Evolutionary conservation across 2,329 filamentous ascomycete genomes (phyloP).

Genomic region (Neofusicoccum sp.): DNA sequence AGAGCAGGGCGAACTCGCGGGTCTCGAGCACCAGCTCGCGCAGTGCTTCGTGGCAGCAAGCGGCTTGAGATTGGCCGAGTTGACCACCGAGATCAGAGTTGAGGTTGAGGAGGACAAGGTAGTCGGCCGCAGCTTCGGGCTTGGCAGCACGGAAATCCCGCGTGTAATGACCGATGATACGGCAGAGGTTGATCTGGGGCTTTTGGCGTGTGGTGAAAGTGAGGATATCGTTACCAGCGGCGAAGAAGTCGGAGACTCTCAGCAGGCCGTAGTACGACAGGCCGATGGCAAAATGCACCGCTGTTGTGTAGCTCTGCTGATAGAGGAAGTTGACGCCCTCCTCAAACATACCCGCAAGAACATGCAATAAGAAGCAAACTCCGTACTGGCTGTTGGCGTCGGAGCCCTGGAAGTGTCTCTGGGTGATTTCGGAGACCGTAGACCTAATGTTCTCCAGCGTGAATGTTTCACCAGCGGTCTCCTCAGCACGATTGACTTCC

Average conservation of each 20-base stretch:
- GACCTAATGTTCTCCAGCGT: constrained; percentile 71
- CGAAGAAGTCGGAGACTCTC: constrained; percentile 79
- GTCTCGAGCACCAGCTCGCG: constrained; percentile 96
- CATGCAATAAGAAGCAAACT: constrained; percentile 91
- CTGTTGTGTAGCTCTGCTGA: constrained; percentile 86
- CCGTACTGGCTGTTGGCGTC: constrained; percentile 81
- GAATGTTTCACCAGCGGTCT: constrained; percentile 64
- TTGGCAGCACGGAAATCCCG: constrained; percentile 91
- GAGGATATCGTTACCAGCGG: constrained; percentile 64
- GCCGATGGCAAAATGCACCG: constrained; percentile 91
- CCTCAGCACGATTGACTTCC: constrained; percentile 63
- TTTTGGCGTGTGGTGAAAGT: constrained; percentile 68
- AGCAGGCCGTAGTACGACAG: constrained; percentile 88
- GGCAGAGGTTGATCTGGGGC: constrained; percentile 90
- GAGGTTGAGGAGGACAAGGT: constrained; percentile 86
- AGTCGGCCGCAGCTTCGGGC: constrained; percentile 88
- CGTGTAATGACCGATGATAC: constrained; percentile 93
- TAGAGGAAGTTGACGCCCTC: constrained; percentile 91
- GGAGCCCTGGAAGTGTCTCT: constrained; percentile 81
- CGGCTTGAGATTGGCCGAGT: constrained; percentile 73
- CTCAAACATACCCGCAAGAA: constrained; percentile 91
- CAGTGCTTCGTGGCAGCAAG: constrained; percentile 87
- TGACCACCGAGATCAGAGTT: constrained; percentile 80
- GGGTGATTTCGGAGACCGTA: constrained; percentile 84
- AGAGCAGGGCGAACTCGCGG: constrained; percentile 88